Evolutionary conservation across 2,329 filamentous ascomycete species (phyloP).

Genomic region (Seiridium unicorne): DNA sequence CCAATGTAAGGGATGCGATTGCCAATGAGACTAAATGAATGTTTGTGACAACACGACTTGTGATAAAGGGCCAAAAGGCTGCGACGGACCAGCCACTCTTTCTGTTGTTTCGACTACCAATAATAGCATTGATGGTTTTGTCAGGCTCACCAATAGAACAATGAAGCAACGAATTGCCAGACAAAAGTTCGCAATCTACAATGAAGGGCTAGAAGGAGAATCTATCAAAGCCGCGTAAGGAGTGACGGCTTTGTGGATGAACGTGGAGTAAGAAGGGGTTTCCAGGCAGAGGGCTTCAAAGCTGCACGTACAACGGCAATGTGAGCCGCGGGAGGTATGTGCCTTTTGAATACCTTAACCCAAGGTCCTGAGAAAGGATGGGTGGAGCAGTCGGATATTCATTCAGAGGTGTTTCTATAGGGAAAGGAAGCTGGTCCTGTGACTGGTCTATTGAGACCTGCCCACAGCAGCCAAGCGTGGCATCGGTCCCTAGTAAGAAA

Average conservation of each 20-base stretch:
- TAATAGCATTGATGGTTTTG: background rate
- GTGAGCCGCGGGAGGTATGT: too few species aligned
- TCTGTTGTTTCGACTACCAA: background rate
- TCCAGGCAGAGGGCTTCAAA: constrained; percentile 2
- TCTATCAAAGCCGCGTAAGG: constrained; percentile 24
- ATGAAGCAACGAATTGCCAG: background rate
- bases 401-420: too few species aligned
- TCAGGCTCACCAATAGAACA: background rate
- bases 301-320: background rate
- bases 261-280: constrained; percentile 7
- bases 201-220: constrained; percentile 18
- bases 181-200: constrained; percentile 10
- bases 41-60: background rate
- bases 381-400: too few species aligned
- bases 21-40: background rate
- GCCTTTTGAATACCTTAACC: too few species aligned
- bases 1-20: background rate
- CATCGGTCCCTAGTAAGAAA: background rate
- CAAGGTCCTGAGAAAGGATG: too few species aligned
- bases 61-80: background rate
- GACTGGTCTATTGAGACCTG: constrained; percentile 5
- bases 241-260: constrained; percentile 24
- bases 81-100: background rate
- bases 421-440: too few species aligned
- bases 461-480: background rate